These are phyloP conservation scores for Lipomyces sp. DNA, from an alignment of 805 yeast genomes.

Conservation along the genomic window DNA sequence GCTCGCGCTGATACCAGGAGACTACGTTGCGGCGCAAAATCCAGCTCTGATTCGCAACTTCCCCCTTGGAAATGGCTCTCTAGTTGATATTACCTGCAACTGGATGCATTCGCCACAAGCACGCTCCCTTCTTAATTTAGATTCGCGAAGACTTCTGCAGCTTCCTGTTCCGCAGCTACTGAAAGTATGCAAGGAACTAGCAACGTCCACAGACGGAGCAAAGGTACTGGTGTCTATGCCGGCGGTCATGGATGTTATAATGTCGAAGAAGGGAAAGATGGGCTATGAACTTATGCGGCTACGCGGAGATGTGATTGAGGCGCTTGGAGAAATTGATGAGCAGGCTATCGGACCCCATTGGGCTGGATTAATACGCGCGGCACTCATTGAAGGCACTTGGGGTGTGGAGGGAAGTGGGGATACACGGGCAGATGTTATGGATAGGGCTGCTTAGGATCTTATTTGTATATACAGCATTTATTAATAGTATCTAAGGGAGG, in stretches of 20 bases:
- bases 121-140: conserved; percentile 4
- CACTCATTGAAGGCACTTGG: conserved; percentile 18
- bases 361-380: conserved; percentile 21
- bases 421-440: conserved; percentile 25
- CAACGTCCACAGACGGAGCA: conserved; percentile 20
- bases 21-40: conserved; percentile 12
- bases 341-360: conserved; percentile 25
- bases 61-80: conserved; percentile 10
- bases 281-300: conserved; percentile 21
- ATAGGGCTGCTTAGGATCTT: conserved; percentile 12
- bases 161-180: conserved; percentile 27
- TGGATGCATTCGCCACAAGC: conserved; percentile 7
- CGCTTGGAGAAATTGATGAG: conserved; percentile 12
- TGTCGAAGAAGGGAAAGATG: conserved; percentile 15
- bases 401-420: conserved; percentile 10
- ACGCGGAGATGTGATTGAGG: conserved; percentile 22
- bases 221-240: conserved; percentile 22
- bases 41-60: conserved; percentile 16
- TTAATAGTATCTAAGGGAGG: neutral
- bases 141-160: conserved; percentile 12
- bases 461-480: neutral
- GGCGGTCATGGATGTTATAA: conserved; percentile 26
- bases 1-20: conserved; percentile 15
- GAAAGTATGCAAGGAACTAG: conserved; percentile 15
- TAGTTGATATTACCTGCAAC: conserved; percentile 13